Base-by-base conservation (phyloP, 2,329 filamentous ascomycete species). In the Alternaria panax region DNA sequence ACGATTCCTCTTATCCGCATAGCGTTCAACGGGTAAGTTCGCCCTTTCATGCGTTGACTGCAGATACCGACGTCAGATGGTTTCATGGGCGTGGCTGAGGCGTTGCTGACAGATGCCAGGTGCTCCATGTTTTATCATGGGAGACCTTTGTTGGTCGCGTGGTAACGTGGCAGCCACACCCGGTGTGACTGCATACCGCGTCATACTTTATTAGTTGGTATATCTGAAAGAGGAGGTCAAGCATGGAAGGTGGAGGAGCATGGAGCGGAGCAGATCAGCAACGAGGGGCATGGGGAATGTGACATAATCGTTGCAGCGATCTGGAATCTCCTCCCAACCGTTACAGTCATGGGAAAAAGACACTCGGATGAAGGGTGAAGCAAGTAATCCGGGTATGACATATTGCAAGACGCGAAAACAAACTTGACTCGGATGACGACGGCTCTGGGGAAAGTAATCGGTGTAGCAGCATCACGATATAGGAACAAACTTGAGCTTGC, bases 101-200 rank as follows among this genome's bases (percentile, higher is more conserved):
- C 54, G 24, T 46, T 16, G 28, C 41, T 57, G 57, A 57, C 57
- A 60, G 57, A 36, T 57, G 54, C 18, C 59, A 62, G 32, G 34
- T 51, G 43, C 54, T 27, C 40, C 40, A 43, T 12, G n/a, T n/a
- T 9, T 22, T 28, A 52, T 22, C 47, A 56, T 52, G 34, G 38
- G 18, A 18, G 9, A 9, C 41, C 2, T 30, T 30, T 22, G 28
- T 48, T 16, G 12, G 12, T 14, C 14, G 30, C 30, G 30, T 34
- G 30, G 20, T 8, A 36, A 7, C 5, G 38, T 18, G n/a, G 30
- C 45, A 30, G 45, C 45, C 45, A 47, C 28, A 32, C 18, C 28
- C 28, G 18, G 45, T 34, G 9, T 34, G 9, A 20, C 43, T 7
- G 43, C n/a, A 30, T 11, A 1, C 9, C 18, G 28, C 20, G 8